Base-by-base conservation (phyloP, 164 flowering plant species). In the Magnolia sinica region DNA sequence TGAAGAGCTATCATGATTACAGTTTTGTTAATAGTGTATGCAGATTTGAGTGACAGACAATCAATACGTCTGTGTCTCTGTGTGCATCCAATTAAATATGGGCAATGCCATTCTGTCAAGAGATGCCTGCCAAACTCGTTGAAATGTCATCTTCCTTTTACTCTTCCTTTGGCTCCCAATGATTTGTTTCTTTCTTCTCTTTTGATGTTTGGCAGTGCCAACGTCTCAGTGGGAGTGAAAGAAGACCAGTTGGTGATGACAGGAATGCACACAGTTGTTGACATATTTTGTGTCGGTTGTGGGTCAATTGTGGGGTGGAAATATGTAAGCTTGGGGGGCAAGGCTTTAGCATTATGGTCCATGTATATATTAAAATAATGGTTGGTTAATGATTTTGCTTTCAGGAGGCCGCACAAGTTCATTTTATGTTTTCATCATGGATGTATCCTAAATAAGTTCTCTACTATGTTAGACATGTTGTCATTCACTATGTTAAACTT, bases 251-350 rank as follows among this genome's bases (percentile, higher is more conserved):
- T 83, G 85, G 89, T 92, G 97, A 83, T 86, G 59, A 90, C 95
- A 18, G 98, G 98, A 76, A 16, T 87, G 92, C 95, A 92, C 83
- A 89, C 87, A 19, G 95, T 91, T 72, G 89, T 79, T 66, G 94
- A 91, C 83, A 88, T 91, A 37, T 94, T 87, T 77, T 94, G 98
- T 76, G 88, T 90, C 52, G 83, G 86, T 0, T 94, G 98, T 77
- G 93, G 95, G 20, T 82, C 91, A 20, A 84, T 89, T 52, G 87
- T 94, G 52, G 98, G 98, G 2, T 94, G 97, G 97, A 91, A 86
- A 92, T 91, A 92, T 80, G 98, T 93, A 83, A 89, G 89, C 77
- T 63, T 61, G 4, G 27, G 31, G 50, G 23, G 22, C 67, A 66
- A 7, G 74, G 20, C 23, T 72, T 79, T 24, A 66, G 6, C 8